These are phyloP conservation scores for Entomortierella beljakovae DNA, from an alignment of 192 early-diverging fungal species.

Conservation along the genomic window DNA sequence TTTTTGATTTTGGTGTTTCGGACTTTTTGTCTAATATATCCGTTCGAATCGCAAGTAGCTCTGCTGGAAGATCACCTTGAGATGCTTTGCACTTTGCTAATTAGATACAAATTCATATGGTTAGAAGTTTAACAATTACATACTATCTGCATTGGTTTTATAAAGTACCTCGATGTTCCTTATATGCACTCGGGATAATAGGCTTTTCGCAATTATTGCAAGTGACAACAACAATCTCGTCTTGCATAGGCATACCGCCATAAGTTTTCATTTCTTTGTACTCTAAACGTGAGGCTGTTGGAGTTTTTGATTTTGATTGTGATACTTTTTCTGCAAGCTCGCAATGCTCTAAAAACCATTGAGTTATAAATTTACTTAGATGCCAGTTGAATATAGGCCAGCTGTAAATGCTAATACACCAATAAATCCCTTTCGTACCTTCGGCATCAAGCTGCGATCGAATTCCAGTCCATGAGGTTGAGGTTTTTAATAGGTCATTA, in stretches of 20 bases:
- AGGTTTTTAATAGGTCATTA: conserved; percentile 30
- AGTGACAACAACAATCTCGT: conserved; percentile 71
- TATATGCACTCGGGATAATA: conserved; percentile 70
- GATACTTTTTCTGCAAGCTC: conserved; percentile 38
- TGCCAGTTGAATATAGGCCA: too few relatives aligned
- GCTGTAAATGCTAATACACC: too few relatives aligned
- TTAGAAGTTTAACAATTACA: not conserved
- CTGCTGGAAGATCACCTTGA: conserved; percentile 4
- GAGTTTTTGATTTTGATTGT: conserved; percentile 40
- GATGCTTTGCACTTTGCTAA: conserved; percentile 28
- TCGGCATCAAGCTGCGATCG: conserved; percentile 49
- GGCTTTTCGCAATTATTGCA: conserved; percentile 76
- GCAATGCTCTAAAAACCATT: conserved; percentile 10
- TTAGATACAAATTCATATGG: too few relatives aligned
- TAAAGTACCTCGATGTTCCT: conserved; percentile 70
- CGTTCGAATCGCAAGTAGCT: conserved; percentile 26
- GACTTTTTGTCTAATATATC: conserved; percentile 41
- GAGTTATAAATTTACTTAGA: not conserved
- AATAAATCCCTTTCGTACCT: conserved; percentile 17
- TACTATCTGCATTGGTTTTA: not conserved
- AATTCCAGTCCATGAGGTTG: conserved; percentile 41
- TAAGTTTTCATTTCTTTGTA: conserved; percentile 63
- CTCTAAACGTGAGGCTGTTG: conserved; percentile 47
- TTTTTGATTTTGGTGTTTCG: conserved; percentile 32
- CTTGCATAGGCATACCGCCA: conserved; percentile 68